Conservation (phyloP, 495 filamentous ascomycete genomes). For the Diplogelasinospora grovesii region DNA sequence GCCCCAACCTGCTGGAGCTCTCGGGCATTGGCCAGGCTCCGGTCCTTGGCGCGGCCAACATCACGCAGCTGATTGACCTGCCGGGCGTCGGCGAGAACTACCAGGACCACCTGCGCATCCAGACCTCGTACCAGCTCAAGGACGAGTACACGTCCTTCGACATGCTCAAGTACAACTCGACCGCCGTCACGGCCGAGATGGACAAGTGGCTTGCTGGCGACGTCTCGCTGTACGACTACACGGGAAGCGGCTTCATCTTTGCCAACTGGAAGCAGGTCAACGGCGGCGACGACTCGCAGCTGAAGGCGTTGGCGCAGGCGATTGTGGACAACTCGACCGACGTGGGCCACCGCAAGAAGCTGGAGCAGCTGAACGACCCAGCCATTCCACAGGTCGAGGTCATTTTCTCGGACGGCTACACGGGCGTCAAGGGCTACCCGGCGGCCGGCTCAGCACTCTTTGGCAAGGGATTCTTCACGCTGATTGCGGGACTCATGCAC, state of each 20-base stretch:
- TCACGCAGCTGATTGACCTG: slow-evolving; percentile 33
- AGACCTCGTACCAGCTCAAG: slow-evolving; percentile 20
- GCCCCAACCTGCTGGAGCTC: slow-evolving; percentile 48
- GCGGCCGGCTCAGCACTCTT: slow-evolving; percentile 19
- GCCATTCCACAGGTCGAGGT: slow-evolving; percentile 25
- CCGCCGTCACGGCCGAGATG: slow-evolving; percentile 17
- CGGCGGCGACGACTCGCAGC: background rate
- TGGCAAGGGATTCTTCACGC: slow-evolving; percentile 33
- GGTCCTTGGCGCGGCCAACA: slow-evolving; percentile 32
- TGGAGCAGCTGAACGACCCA: slow-evolving; percentile 14
- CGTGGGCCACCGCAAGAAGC: slow-evolving; percentile 12
- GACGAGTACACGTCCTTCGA: slow-evolving; percentile 17
- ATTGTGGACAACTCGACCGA: background rate
- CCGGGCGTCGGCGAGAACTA: slow-evolving; percentile 47
- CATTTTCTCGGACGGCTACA: slow-evolving; percentile 26
- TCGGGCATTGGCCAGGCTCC: slow-evolving; percentile 46
- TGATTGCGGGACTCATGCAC: slow-evolving; percentile 32
- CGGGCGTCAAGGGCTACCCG: slow-evolving; percentile 27
- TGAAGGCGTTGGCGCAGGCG: slow-evolving; percentile 4
- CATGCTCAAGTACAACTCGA: slow-evolving; percentile 17
- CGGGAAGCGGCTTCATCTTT: slow-evolving; percentile 16
- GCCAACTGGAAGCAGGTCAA: slow-evolving; percentile 15
- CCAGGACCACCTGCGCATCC: slow-evolving; percentile 41
- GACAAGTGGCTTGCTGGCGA: slow-evolving; percentile 10
- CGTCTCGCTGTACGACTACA: slow-evolving; percentile 23